Evolutionary conservation across 495 filamentous ascomycete genomes (phyloP).

Genomic region (Podospora pseudocomata): DNA sequence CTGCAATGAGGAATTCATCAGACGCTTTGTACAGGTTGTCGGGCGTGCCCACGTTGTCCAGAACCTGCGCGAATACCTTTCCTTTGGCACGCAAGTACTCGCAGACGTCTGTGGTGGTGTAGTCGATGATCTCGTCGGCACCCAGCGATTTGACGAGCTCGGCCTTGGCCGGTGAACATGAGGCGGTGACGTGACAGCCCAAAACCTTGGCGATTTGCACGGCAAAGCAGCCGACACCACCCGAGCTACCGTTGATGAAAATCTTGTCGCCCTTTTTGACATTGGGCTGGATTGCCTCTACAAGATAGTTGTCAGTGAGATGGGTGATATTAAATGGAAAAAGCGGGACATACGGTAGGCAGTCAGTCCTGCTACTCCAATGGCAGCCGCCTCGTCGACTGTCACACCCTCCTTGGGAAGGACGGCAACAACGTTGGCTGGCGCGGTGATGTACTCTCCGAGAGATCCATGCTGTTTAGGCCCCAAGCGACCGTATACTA

Average conservation of each 20-base stretch:
- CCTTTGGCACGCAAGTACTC: slow-evolving; percentile 47
- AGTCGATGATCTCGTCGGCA: slow-evolving; percentile 68
- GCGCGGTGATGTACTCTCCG: slow-evolving; percentile 49
- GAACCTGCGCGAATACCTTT: slow-evolving; percentile 50
- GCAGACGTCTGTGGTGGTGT: slow-evolving; percentile 53
- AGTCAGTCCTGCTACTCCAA: slow-evolving; percentile 56
- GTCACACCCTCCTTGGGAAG: slow-evolving; percentile 53
- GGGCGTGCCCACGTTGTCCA: slow-evolving; percentile 60
- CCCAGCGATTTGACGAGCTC: slow-evolving; percentile 57
- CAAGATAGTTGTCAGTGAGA: neutral
- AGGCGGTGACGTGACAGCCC: slow-evolving; percentile 60
- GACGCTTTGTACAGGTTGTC: slow-evolving; percentile 52
- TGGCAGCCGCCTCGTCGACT: slow-evolving; percentile 46
- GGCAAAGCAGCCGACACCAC: slow-evolving; percentile 57
- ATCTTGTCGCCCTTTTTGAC: slow-evolving; percentile 54
- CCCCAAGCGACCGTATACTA: slow-evolving; percentile 53
- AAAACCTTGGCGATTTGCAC: slow-evolving; percentile 64
- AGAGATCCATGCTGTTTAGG: slow-evolving; percentile 50
- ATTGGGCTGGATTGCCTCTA: slow-evolving; percentile 51
- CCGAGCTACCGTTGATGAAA: slow-evolving; percentile 66
- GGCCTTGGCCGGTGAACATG: slow-evolving; percentile 57
- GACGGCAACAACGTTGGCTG: slow-evolving; percentile 26
- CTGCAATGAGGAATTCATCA: slow-evolving; percentile 53
- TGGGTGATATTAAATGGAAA: neutral
- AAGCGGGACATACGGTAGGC: slow-evolving; percentile 42